phyloP scores from a whole-genome alignment of 306 rosid genomes.

The Lathyrus tuberosus region DNA sequence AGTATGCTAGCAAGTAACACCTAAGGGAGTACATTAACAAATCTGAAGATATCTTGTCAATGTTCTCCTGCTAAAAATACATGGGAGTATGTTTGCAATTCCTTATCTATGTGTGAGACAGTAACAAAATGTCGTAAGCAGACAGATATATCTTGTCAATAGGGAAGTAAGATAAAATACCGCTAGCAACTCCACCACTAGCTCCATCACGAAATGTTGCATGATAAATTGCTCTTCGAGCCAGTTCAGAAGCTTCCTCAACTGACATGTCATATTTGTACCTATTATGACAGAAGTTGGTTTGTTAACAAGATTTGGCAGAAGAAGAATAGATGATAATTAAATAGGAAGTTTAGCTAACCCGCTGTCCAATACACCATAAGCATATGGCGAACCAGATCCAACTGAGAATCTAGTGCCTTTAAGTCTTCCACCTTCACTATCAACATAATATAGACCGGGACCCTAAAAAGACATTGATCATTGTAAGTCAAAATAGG shows the following conservation, averaged over 20 bases:
- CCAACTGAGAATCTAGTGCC: constrained; percentile 96
- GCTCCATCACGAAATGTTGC: constrained; percentile 98
- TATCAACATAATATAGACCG: constrained; percentile 91
- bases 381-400: constrained; percentile 97
- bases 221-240: constrained; percentile 86
- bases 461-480: constrained; percentile 67
- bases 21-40: background rate
- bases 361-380: constrained; percentile 94
- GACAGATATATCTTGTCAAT: constrained; percentile 15
- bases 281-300: constrained; percentile 45
- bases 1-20: background rate
- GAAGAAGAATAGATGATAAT: background rate
- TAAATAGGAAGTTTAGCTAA: constrained; percentile 38
- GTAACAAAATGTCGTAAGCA: constrained; percentile 18
- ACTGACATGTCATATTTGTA: constrained; percentile 75
- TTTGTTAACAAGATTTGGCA: constrained; percentile 23
- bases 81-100: background rate
- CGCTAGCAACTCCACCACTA: constrained; percentile 97
- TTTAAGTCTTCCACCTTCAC: constrained; percentile 97
- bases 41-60: constrained; percentile 1
- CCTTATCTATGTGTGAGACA: background rate
- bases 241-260: constrained; percentile 88
- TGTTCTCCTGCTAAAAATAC: background rate
- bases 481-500: background rate
- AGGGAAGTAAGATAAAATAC: constrained; percentile 45